Evolutionary conservation across 2,329 filamentous ascomycete genomes (phyloP).

Genomic region (Harringtonia aguacate): DNA sequence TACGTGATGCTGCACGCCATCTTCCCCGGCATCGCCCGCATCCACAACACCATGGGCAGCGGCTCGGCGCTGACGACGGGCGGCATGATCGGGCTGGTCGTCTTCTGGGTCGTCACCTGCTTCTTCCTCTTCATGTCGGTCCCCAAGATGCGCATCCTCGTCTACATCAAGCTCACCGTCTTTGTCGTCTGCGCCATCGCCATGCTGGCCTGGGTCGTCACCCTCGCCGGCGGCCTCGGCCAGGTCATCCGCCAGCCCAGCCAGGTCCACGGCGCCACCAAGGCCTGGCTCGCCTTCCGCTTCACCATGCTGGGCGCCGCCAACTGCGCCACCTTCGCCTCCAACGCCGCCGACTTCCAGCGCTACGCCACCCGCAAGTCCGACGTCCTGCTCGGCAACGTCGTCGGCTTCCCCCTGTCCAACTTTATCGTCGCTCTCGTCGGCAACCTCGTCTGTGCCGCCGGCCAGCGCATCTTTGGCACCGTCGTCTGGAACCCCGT

Average conservation of each 20-base stretch:
- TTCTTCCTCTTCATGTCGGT: constrained; percentile 7
- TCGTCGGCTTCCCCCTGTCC: constrained; percentile 28
- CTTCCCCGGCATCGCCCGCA: constrained; percentile 26
- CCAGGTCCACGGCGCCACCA: constrained; percentile 19
- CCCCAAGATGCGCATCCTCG: constrained; percentile 8
- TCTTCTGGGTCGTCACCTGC: constrained; percentile 17
- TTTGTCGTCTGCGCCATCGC: constrained; percentile 6
- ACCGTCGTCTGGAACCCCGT: constrained; percentile 6
- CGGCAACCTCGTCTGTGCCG: constrained; percentile 18
- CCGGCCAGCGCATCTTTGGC: constrained; percentile 4
- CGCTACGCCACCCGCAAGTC: constrained; percentile 28
- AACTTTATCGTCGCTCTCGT: constrained; percentile 25
- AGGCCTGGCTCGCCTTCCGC: constrained; percentile 24
- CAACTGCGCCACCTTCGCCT: constrained; percentile 25
- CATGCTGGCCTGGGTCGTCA: constrained; percentile 8
- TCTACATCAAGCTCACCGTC: constrained; percentile 8
- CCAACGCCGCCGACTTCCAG: constrained; percentile 31
- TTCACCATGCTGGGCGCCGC: constrained; percentile 25
- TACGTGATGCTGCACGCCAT: constrained; percentile 25
- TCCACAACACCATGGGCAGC: constrained; percentile 20
- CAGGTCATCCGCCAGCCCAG: constrained; percentile 17
- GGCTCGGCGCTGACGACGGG: constrained; percentile 5
- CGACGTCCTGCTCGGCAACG: constrained; percentile 28
- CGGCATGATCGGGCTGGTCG: constrained; percentile 5
- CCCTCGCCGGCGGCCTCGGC: constrained; percentile 6